Percentiles rank a stretch among this genome's conserved stretches.
These are phyloP conservation scores for Phytophthora cryptogea DNA, from an alignment of 352 stramenopile species.

Conservation along the genomic window DNA sequence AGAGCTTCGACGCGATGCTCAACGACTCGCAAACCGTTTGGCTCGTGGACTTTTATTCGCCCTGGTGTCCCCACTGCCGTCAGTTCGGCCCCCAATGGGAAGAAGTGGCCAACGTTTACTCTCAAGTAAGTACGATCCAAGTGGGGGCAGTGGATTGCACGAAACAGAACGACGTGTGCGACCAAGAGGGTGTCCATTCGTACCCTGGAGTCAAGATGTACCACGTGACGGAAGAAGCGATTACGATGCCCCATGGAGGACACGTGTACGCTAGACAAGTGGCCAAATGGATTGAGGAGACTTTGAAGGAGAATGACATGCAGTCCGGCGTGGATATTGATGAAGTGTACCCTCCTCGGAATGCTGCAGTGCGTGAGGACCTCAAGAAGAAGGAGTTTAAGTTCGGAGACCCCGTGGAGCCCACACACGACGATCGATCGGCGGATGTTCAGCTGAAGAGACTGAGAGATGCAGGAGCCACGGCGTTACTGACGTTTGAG, in stretches of 20 bases:
- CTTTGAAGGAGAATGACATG: slow-evolving; percentile 53
- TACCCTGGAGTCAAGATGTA: slow-evolving; percentile 75
- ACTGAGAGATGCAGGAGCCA: slow-evolving; percentile 62
- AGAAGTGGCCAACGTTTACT: slow-evolving; percentile 61
- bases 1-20: slow-evolving; percentile 41
- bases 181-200: slow-evolving; percentile 53
- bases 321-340: slow-evolving; percentile 54
- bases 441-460: slow-evolving; percentile 56
- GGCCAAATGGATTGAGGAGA: slow-evolving; percentile 70
- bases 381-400: slow-evolving; percentile 45
- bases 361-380: slow-evolving; percentile 32
- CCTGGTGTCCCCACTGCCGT: slow-evolving; percentile 79
- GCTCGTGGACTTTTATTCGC: slow-evolving; percentile 82
- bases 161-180: slow-evolving; percentile 52
- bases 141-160: slow-evolving; percentile 77
- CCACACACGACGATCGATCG: slow-evolving; percentile 28
- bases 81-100: slow-evolving; percentile 71
- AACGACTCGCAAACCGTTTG: slow-evolving; percentile 61
- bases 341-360: slow-evolving; percentile 33
- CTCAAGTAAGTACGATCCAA: slow-evolving; percentile 44
- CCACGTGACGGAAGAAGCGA: slow-evolving; percentile 44
- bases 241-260: slow-evolving; percentile 39
- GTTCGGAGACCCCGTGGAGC: slow-evolving; percentile 48
- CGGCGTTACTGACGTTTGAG: slow-evolving; percentile 65
- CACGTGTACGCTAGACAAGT: slow-evolving; percentile 38